Base-by-base conservation (phyloP, 441 rosid species). In the Gossypium trilobum region DNA sequence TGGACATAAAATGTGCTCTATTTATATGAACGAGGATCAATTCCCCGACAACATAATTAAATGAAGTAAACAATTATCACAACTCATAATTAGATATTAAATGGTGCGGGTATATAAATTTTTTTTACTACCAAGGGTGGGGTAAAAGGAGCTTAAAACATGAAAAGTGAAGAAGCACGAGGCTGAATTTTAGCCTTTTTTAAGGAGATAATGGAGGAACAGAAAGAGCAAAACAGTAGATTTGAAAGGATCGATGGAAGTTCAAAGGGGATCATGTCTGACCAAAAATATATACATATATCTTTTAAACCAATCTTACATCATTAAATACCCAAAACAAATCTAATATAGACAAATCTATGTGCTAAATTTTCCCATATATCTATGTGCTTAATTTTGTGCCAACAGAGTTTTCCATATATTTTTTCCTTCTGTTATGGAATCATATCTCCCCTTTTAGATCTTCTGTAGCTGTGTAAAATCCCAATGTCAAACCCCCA, bases 171-270 rank as follows among this genome's bases (percentile, higher is more conserved):
- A 78, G 66, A 67, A 80, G 79, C 89, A 80, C 79, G 80, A 75
- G 80, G 74, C 85, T 78, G 78, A 78, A 77, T 75, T 84, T 66
- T 82, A 79, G 82, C 88, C 70, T 84, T 84, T 82, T 79, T 83
- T 75, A 73, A 81, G 90, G 82, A 79, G 78, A 78, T 66, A 61
- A 67, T 74, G 63, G 70, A 81, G 82, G 77, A 75, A 64, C 52
- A 62, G 72, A 67, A 72, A 64, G 74, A 58, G 60, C 62, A 72
- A 16, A 55, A 63, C 77, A 68, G 78, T 55, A 78, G 82, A 73
- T 74, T 74, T 77, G 76, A 75, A 80, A 79, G 79, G 74, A 77
- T 50, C 71, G 62, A 76, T 80, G 73, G 81, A 68, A 56, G 75
- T 82, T 76, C 78, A 70, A 56, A 74, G 55, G 78, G 78, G 73